A percentile compares a stretch with the other conserved stretches of the same genome.
Evolutionary conservation across 1,139 yeast genomes (phyloP).

Genomic region (Neolecta irregularis): DNA sequence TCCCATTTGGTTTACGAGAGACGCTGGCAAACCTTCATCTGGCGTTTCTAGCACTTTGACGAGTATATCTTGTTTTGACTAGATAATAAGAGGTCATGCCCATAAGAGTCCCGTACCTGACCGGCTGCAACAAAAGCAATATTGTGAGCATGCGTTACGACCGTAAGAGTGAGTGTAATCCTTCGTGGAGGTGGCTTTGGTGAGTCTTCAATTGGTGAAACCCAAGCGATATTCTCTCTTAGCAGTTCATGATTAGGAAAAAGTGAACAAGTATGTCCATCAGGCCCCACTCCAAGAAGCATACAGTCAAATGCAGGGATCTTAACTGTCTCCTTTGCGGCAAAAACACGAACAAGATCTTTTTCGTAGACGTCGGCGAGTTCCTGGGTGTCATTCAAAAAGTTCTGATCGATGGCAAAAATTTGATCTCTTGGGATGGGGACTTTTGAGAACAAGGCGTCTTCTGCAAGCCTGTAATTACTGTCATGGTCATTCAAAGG

Average conservation of each 20-base stretch:
- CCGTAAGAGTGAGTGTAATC: conserved; percentile 86
- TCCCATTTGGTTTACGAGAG: conserved; percentile 87
- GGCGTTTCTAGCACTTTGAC: too few species aligned
- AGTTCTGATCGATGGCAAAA: conserved; percentile 64
- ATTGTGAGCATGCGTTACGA: conserved; percentile 67
- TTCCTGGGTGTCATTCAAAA: conserved; percentile 75
- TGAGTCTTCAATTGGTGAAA: conserved; percentile 81
- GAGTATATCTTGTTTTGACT: too few species aligned
- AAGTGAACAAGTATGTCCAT: conserved; percentile 90
- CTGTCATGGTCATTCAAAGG: conserved; percentile 73
- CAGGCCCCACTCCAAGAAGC: conserved; percentile 93
- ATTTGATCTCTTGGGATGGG: conserved; percentile 45
- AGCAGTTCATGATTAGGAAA: conserved; percentile 84
- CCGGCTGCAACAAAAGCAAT: conserved; percentile 19
- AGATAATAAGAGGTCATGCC: too few species aligned
- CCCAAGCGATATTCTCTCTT: conserved; percentile 91
- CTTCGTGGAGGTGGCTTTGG: conserved; percentile 82
- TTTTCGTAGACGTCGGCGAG: conserved; percentile 90
- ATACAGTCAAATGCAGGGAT: conserved; percentile 86
- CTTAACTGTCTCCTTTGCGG: conserved; percentile 73
- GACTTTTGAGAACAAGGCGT: conserved; percentile 62
- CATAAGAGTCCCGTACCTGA: too few species aligned
- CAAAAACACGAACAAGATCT: conserved; percentile 70
- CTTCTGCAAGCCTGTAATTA: conserved; percentile 77
- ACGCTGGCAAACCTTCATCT: conserved; percentile 91